Base-by-base conservation (phyloP, 441 rosid genomes). In the Aleurites moluccanus region DNA sequence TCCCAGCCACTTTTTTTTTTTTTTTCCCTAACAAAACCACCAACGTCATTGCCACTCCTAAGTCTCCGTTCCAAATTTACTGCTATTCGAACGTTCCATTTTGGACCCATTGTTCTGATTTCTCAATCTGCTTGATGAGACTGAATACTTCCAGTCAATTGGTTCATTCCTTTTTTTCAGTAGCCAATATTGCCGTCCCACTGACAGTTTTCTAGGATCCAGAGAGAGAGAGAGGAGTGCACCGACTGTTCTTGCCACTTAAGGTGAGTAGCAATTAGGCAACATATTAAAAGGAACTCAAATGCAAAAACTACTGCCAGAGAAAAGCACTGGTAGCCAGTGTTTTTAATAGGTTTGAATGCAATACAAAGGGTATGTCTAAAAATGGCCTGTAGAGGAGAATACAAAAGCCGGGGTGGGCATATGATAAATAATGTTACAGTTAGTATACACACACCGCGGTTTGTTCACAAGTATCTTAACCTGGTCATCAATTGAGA, bases 371-470 rank as follows among this genome's bases (percentile, higher is more conserved):
- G 78, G 28, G 56, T 68, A 69, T 27, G 80, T 77, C 59, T 52
- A 16, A 63, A 62, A 75, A 74, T 38, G 79, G 78, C 79, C 78
- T 10, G 28, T 53, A 30, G 25, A 44, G 15, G 30, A 10, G 57
- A 70, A 65, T 73, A 65, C 33, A 60, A 56, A 71, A 57, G 66
- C 60, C 3, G 66, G 61, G 28, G 71, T 69, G 82, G 64, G 78
- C 68, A 70, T 74, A 45, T 74, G 69, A 73, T 60, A 60, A 30
- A 72, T 50, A 82, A 72, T 80, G 78, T 78, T 74, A 70, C 83
- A 76, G 69, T 81, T 73, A 38, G 64, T 69, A 59, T 52, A 47
- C 72, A 74, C 25, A 63, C 25, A 63, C 78, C 80, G 65, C 33
- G 42, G 75, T 76, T 74, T 67, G 64, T 75, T 72, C 67, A 21